Evolutionary conservation across 225 moss, liverwort and hornwort species (phyloP).

Genomic region (Straminergon stramineum): DNA sequence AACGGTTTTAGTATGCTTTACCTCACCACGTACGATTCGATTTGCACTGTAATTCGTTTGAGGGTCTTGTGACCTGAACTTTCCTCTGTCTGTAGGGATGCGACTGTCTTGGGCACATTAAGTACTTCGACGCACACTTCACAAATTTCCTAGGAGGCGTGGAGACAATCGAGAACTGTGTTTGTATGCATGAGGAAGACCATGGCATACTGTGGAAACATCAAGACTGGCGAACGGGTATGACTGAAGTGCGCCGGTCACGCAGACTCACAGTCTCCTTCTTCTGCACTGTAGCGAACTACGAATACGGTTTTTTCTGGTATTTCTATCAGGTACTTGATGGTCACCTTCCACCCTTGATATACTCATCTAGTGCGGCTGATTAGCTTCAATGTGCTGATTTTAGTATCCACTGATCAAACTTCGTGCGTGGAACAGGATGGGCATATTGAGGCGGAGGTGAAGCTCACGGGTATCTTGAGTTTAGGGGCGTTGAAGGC

Average conservation of each 20-base stretch:
- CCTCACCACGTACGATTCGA: background rate
- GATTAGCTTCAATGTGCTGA: background rate
- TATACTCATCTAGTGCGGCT: background rate
- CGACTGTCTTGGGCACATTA: conserved; percentile 92
- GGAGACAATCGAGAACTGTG: conserved; percentile 89
- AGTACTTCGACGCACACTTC: conserved; percentile 94
- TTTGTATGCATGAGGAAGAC: conserved; percentile 99
- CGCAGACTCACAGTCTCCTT: conserved; percentile 88
- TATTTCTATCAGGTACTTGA: conserved; percentile 82
- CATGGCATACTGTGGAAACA: conserved; percentile 94
- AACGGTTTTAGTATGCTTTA: background rate
- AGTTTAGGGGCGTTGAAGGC: conserved; percentile 85
- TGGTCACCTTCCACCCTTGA: background rate
- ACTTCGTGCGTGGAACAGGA: conserved; percentile 39
- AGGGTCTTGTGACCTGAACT: background rate
- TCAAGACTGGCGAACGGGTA: conserved; percentile 93
- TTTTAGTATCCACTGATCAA: background rate
- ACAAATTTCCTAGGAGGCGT: conserved; percentile 94
- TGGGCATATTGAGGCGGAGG: conserved; percentile 94
- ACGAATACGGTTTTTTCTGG: conserved; percentile 98
- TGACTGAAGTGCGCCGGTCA: conserved; percentile 94
- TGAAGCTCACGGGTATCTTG: conserved; percentile 91
- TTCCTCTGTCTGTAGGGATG: conserved; percentile 56
- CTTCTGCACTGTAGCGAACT: conserved; percentile 96
- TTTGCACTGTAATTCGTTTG: background rate